Evolutionary conservation across 139 green algal species (phyloP), one percentile per base, ranked within the genome.

Genomic region (Micractinium conductrix): DNA sequence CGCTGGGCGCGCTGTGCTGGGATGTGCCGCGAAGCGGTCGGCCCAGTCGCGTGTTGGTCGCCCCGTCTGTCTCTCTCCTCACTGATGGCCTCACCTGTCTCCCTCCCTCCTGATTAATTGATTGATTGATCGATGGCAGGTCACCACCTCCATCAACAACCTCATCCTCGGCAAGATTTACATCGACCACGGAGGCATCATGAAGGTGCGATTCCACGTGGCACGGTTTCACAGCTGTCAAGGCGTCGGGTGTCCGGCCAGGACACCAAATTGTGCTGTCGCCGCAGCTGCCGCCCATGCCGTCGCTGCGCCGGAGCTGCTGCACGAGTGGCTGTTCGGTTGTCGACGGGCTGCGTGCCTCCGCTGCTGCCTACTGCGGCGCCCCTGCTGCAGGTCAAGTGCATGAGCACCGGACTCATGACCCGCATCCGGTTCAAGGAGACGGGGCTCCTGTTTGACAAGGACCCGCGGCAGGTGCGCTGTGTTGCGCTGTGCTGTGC

Each of bases 141-240:
- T 82, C 38, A 93, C 87, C 17, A 93, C 92, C 4, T 87, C 73
- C 76, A 97, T 98, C 82, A 93, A 98, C 85, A 98, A 98, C 88
- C 84, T 98, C 50, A 97, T 98, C 84, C 84, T 98, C 28, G 96
- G 96, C 69, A 95, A 96, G 88, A 93, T 96, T 63, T 97, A 95
- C 85, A 85, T 97, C 21, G 96, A 98, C 87, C 91, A 98, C 71
- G 92, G 93, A 19, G 96, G 96, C 67, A 83, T 94, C 37, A 97
- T 97, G 94, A 87, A 81, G 38, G 86, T 97, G 53, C n/a, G n/a
- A n/a, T n/a, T n/a, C n/a, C n/a, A n/a, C n/a, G n/a, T n/a, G n/a
- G n/a, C n/a, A n/a, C n/a, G n/a, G n/a, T n/a, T n/a, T n/a, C n/a
- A n/a, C n/a, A n/a, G n/a, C n/a, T n/a, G n/a, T n/a, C n/a, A n/a